Evolutionary conservation across 208 protist genomes (phyloP), one percentile per base, ranked within the genome.

Genomic region (Leishmania amazonensis): DNA sequence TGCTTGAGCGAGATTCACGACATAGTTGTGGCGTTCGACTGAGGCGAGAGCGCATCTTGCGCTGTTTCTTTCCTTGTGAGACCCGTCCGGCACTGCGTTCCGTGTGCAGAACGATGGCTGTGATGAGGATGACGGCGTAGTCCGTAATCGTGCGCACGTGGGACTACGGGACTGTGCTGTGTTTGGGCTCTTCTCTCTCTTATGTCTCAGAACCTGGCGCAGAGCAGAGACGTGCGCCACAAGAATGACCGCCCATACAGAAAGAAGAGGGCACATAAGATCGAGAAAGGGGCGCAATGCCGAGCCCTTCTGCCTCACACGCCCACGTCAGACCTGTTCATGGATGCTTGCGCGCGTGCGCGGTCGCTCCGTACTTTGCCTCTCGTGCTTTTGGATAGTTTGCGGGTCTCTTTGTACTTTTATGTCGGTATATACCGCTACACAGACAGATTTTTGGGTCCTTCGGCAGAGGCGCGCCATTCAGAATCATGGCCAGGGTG

Each of bases 1-100:
- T 98, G 94, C 79, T 84, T 91, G 51, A 81, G 58, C 38, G 81
- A 92, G 13, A 92, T 95, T 42, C 58, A 57, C 1, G 73, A 83
- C 70, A 81, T 68, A 3, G 38, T 91, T 1, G 80, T 83, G 1
- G 83, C 84, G 0, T 95, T 89, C 49, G 81, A 89, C 35, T 93
- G 72, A 76, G 49, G 51, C n/a, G 15, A 45, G 40, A 28, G 49
- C 68, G 45, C 45, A 7, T 13, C 62, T 67, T 38, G 62, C 31
- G 4, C 62, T 17, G 28, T 35, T 6, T 31, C 58, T 71, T n/a
- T n/a, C 21, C 38, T 49, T 13, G 8, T 49, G 21, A 47, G 65
- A 47, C 40, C 15, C 15, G 21, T 38, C 65, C 21, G 19, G 2
- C 40, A 42, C 40, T 24, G 65, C 9, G 35, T 15, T 42, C 19